Evolutionary conservation across 2,329 filamentous ascomycete species (phyloP).

Genomic region (Fusarium papillatum): DNA sequence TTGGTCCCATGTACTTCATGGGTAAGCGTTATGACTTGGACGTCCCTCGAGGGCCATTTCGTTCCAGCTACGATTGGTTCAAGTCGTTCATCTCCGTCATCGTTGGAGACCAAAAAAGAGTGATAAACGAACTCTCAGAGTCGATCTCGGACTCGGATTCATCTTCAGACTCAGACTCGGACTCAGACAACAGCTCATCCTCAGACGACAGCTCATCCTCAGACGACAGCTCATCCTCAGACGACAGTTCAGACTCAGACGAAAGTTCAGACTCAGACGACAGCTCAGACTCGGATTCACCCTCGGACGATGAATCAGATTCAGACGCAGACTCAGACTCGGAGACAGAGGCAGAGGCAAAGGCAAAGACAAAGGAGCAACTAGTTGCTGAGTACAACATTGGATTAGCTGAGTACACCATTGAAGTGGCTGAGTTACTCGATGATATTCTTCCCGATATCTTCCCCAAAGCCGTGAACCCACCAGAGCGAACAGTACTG

Average conservation of each 20-base stretch:
- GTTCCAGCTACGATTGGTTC: slow-evolving; percentile 55
- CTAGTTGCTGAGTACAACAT: too few relatives aligned
- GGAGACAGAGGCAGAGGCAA: too few relatives aligned
- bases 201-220: background rate
- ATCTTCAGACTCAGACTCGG: background rate
- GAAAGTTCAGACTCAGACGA: background rate
- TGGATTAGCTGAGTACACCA: too few relatives aligned
- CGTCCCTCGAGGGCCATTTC: slow-evolving; percentile 52
- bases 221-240: background rate
- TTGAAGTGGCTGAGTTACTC: slow-evolving; percentile 43
- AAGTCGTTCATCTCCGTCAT: slow-evolving; percentile 47
- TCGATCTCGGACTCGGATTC: background rate
- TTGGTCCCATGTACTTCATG: slow-evolving; percentile 30
- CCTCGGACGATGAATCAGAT: background rate
- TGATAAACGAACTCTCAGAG: slow-evolving; percentile 36
- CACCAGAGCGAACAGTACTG: slow-evolving; percentile 49
- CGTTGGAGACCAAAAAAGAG: slow-evolving; percentile 43
- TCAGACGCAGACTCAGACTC: slow-evolving; percentile 28
- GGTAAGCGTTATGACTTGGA: slow-evolving; percentile 48
- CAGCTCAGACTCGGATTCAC: background rate
- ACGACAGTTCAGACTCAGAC: background rate
- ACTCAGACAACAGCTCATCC: background rate
- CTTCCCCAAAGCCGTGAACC: slow-evolving; percentile 42
- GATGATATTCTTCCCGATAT: slow-evolving; percentile 46
- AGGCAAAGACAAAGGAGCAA: too few relatives aligned